Base-by-base conservation (phyloP, 352 stramenopile genomes). In the Pythium monospermum region DNA sequence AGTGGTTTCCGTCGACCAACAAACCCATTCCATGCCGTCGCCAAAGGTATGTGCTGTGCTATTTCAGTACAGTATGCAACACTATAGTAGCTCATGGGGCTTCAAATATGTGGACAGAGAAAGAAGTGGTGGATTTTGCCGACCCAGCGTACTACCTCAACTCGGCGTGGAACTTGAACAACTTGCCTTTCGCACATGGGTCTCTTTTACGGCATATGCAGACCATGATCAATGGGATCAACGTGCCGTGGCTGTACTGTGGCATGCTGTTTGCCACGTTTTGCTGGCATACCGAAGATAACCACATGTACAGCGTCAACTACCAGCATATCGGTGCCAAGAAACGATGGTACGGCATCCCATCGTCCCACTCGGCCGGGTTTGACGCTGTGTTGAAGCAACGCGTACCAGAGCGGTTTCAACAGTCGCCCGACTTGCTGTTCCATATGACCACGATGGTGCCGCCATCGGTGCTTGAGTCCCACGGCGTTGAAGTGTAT, bases 271-370 rank as follows among this genome's bases (percentile, higher is more conserved):
- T 99, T 58, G 92, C 91, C 2, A 97, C 96, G 1, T 99, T 99
- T 64, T 98, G 90, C 64, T 99, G 96, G 95, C 97, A 99, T 66
- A 97, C 93, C 25, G 97, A 99, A 71, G 97, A 99, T 69, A 98
- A 99, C 68, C 98, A 98, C 77, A 94, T 99, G 67, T 98, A 98
- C 64, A 98, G 85, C 42, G 98, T 99, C 58, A 99, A 99, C 66
- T 99, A 99, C 71, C 89, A 98, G 56, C 96, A 99, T 68, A 68
- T 84, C 15, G 97, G 97, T 4, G 91, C 88, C 11, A 91, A 94
- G 19, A 99, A 99, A 61, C 91, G 96, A 41, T 99, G 96, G 96
- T 98, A 98, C 53, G 80, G 80, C 16, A 80, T 91, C 26, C 73
- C 80, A 22, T 78, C 76, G 2, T 59, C 60, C 0, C 63, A 84